Evolutionary conservation across 2,329 filamentous ascomycete genomes (phyloP).

Genomic region (Apiospora saccharicola): DNA sequence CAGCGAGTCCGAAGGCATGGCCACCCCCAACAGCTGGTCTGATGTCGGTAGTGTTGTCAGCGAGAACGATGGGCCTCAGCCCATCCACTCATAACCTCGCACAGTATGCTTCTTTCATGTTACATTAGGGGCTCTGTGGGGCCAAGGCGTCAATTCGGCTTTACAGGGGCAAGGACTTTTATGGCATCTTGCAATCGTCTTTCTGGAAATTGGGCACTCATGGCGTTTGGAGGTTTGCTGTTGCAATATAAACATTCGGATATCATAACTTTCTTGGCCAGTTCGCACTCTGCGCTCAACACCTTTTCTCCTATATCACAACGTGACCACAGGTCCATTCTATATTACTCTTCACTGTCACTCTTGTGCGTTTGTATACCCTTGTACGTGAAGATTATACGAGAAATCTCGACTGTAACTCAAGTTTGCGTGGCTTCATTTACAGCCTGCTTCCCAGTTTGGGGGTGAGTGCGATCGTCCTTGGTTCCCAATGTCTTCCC

Average conservation of each 20-base stretch:
- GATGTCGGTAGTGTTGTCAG: conserved; percentile 70
- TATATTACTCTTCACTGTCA: background rate
- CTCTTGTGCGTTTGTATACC: background rate
- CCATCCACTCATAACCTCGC: conserved; percentile 3
- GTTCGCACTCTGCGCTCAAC: background rate
- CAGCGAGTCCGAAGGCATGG: conserved; percentile 66
- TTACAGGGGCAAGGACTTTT: background rate
- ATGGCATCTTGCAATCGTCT: conserved; percentile 13
- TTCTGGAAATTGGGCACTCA: background rate
- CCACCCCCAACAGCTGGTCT: conserved; percentile 69
- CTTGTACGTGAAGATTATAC: background rate
- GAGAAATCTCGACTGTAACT: background rate
- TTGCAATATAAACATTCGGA: background rate
- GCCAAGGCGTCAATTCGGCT: background rate
- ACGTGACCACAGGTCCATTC: background rate
- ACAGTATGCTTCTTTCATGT: background rate
- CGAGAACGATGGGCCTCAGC: conserved; percentile 52
- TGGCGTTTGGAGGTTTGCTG: conserved; percentile 4
- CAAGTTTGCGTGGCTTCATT: conserved; percentile 33
- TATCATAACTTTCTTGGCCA: background rate
- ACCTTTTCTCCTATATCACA: background rate
- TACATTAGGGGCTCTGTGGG: background rate
- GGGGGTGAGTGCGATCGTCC: conserved; percentile 24
- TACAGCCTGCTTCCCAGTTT: conserved; percentile 21
- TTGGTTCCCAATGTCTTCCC: conserved; percentile 42